Percentiles rank a stretch among this genome's conserved stretches.
phyloP scores from a whole-genome alignment of 371 early-diverging fungal genomes.

The Saksenaea vasiformis region DNA sequence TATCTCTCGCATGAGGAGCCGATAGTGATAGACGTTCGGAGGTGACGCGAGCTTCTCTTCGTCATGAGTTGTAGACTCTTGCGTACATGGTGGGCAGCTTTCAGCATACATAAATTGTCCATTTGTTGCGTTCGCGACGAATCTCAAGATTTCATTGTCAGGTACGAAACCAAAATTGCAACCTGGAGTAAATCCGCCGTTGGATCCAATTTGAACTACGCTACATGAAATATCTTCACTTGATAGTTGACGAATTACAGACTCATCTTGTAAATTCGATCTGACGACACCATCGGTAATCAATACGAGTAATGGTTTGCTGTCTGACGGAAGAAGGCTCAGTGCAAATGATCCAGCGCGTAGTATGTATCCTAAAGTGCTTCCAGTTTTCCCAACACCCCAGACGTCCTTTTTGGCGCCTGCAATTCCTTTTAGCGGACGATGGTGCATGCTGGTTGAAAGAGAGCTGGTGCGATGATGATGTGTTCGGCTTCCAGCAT shows the following conservation, averaged over 20 bases:
- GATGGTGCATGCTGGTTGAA: neutral
- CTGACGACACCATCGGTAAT: slow-evolving; percentile 88
- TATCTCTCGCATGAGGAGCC: slow-evolving; percentile 69
- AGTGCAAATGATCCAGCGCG: slow-evolving; percentile 71
- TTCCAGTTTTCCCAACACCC: slow-evolving; percentile 62
- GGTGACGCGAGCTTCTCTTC: neutral
- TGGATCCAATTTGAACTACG: slow-evolving; percentile 83
- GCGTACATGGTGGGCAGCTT: slow-evolving; percentile 47
- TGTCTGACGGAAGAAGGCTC: slow-evolving; percentile 66
- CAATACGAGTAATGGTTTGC: slow-evolving; percentile 68
- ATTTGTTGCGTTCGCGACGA: slow-evolving; percentile 74
- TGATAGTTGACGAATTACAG: slow-evolving; percentile 48
- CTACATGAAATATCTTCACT: slow-evolving; percentile 65
- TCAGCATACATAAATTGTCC: slow-evolving; percentile 83
- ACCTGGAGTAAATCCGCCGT: slow-evolving; percentile 59
- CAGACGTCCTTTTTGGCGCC: slow-evolving; percentile 50
- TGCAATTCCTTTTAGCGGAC: slow-evolving; percentile 10
- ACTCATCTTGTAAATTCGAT: slow-evolving; percentile 59
- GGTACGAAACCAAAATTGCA: slow-evolving; percentile 87
- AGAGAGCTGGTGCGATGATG: slow-evolving; percentile 9
- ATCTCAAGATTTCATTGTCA: slow-evolving; percentile 85
- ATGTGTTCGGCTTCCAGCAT: neutral
- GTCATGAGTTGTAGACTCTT: neutral
- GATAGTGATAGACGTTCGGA: slow-evolving; percentile 83
- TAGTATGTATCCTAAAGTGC: slow-evolving; percentile 63